Evolutionary conservation across 225 moss, liverwort and hornwort species (phyloP), one percentile per base, ranked within the genome.

Genomic region (Bryum argenteum): DNA sequence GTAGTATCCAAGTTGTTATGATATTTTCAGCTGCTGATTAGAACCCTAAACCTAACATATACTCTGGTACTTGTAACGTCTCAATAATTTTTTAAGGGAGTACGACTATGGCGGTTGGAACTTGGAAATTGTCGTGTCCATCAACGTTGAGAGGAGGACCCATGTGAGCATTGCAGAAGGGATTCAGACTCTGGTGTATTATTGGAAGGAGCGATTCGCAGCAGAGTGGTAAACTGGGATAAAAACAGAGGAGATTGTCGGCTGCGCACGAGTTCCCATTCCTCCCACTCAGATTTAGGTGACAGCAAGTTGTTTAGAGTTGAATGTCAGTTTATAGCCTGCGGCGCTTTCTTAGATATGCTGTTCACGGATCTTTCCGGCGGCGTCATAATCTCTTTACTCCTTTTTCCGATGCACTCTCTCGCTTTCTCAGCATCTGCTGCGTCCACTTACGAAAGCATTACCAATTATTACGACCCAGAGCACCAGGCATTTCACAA

Each of bases 131-230:
- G 40, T 56, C 17, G 28, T 43, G 66, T 51, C 59, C 37, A 51
- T 45, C 22, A 23, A 54, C 47, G 20, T 53, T 50, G 40, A 21
- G 7, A 50, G 10, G n/a, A 19, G 10, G n/a, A 19, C 28, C 67
- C 68, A 73, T 67, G 72, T 66, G 66, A 53, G 43, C 76, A 33
- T 44, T 18, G 60, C 26, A 28, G 61, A 63, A 21, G 43, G 15
- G 37, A 4, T 42, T 24, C 24, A 44, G 39, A 21, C 48, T 40
- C 8, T 20, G 14, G 33, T n/a, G 26, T 64, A 42, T 33, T 50
- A 33, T 10, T 42, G 37, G 28, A 39, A 15, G 51, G 69, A 40
- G 9, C 61, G 10, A 9, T 59, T 44, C 63, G 15, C 48, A 75
- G 39, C 6, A 33, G 53, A 33, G n/a, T 41, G 72, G 18, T 51